Conservation (phyloP, 2,329 filamentous ascomycete species). For the Trichoderma endophyticum region DNA sequence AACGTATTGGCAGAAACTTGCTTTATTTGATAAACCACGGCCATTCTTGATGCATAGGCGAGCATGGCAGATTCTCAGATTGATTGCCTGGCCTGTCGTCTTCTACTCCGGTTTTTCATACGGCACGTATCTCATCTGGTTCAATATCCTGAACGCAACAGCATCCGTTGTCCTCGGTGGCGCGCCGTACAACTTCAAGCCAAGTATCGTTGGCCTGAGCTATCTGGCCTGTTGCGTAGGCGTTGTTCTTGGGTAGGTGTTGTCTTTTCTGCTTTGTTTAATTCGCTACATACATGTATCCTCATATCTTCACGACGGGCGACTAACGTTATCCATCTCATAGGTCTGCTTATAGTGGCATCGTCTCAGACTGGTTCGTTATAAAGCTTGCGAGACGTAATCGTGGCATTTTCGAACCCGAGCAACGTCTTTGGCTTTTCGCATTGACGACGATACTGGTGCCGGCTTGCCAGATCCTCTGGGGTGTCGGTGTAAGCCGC, state of each 20-base stretch:
- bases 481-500: slow-evolving; percentile 32
- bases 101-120: slow-evolving; percentile 44
- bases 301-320: neutral
- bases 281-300: neutral
- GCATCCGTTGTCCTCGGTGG: slow-evolving; percentile 39
- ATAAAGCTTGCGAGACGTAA: slow-evolving; percentile 40
- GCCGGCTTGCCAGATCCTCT: slow-evolving; percentile 31
- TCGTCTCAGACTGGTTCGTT: slow-evolving; percentile 33
- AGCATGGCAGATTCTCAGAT: slow-evolving; percentile 36
- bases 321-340: neutral
- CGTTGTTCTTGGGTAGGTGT: slow-evolving; percentile 29
- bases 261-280: neutral
- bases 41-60: slow-evolving; percentile 40
- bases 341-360: slow-evolving; percentile 21
- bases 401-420: slow-evolving; percentile 40
- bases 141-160: slow-evolving; percentile 44
- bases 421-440: slow-evolving; percentile 42
- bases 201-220: slow-evolving; percentile 38
- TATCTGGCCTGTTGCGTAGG: slow-evolving; percentile 39
- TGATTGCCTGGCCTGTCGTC: slow-evolving; percentile 41
- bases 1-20: slow-evolving; percentile 42
- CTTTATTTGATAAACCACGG: slow-evolving; percentile 32
- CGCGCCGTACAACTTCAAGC: slow-evolving; percentile 37
- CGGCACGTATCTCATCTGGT: slow-evolving; percentile 42
- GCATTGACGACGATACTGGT: slow-evolving; percentile 30